Evolutionary conservation across 768 basidiomycete species (phyloP), one percentile per base, ranked within the genome.

Genomic region (Rhodotorula graminis): DNA sequence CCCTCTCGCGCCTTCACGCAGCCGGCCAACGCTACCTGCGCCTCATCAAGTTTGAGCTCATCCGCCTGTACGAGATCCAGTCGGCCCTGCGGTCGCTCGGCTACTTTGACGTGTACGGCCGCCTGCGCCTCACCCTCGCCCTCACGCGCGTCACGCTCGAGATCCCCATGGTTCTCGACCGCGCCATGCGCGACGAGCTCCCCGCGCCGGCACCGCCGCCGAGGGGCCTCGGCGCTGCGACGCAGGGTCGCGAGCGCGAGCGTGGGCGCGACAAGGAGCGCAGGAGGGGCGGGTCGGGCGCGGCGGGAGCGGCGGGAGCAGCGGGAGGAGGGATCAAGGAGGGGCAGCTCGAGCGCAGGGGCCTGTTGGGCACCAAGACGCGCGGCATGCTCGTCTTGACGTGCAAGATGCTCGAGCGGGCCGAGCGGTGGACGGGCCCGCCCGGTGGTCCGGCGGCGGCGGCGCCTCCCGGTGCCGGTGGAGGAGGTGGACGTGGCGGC

Each of bases 21-120:
- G 80, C 70, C 61, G 77, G 90, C 72, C 87, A 89, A 44, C 88
- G 88, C 40, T 91, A 90, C 80, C 84, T 92, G 27, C 84, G 88
- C 69, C 86, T 89, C 8, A 84, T 93, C 18, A 88, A 89, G 79
- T 81, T 86, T 31, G 88, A 91, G 77, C 84, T 92, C 68, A 83
- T 85, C n/a, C 86, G 88, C 52, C 85, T 92, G n/a, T 85, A 92
- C 73, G 91, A 93, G 78, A 85, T 92, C 31, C 91, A 92, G 77
- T 86, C 87, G 74, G 86, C 87, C 12, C 88, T 93, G 71, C 86
- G 88, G 37, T 84, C 87, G 63, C 84, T 92, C 37, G 87, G 89
- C 21, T 92, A 90, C 78, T 85, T 92, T 73, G 90, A 92, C 80
- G 81, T 93, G 70, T 83, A 88, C 61, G 88, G 88, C 23, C 88